These are phyloP conservation scores for Nyctanthes arbortristis DNA, from an alignment of 257 asterid genomes.

Conservation along the genomic window DNA sequence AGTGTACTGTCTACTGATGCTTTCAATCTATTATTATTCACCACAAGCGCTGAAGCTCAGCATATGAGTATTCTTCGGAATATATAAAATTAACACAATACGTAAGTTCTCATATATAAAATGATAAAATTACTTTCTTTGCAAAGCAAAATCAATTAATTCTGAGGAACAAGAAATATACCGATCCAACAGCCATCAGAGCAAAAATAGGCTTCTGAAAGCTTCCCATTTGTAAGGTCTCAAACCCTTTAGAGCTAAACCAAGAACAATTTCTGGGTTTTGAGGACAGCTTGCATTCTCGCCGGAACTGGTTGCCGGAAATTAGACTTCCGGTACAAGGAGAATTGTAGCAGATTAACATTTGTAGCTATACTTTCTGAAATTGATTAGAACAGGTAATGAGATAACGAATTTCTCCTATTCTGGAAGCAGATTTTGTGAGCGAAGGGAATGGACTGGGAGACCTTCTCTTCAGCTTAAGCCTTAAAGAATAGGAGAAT, in stretches of 20 bases:
- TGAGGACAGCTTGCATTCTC: constrained; percentile 28
- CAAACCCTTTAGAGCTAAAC: constrained; percentile 22
- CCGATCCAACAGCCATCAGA: constrained; percentile 56
- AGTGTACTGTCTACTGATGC: no score
- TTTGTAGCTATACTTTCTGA: constrained; percentile 7
- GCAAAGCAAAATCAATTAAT: neutral
- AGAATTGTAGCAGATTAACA: constrained; percentile 34
- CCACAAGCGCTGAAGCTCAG: neutral
- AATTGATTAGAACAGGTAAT: constrained; percentile 26
- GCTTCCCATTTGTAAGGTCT: constrained; percentile 21
- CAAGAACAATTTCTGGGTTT: constrained; percentile 26
- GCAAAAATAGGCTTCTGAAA: constrained; percentile 34
- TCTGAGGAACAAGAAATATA: constrained; percentile 18
- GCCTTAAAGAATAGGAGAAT: no score
- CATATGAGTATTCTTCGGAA: no score
- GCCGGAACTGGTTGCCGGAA: constrained; percentile 36
- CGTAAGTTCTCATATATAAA: neutral
- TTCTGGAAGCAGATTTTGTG: constrained; percentile 14
- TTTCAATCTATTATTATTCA: neutral
- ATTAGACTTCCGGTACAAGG: constrained; percentile 33
- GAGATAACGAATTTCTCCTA: neutral
- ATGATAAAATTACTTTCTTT: neutral
- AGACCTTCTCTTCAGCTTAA: neutral
- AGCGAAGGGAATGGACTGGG: constrained; percentile 6
- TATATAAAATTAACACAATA: neutral